Evolutionary conservation across 148 eudicot genomes (phyloP).

Genomic region (Polygonum maritimum): DNA sequence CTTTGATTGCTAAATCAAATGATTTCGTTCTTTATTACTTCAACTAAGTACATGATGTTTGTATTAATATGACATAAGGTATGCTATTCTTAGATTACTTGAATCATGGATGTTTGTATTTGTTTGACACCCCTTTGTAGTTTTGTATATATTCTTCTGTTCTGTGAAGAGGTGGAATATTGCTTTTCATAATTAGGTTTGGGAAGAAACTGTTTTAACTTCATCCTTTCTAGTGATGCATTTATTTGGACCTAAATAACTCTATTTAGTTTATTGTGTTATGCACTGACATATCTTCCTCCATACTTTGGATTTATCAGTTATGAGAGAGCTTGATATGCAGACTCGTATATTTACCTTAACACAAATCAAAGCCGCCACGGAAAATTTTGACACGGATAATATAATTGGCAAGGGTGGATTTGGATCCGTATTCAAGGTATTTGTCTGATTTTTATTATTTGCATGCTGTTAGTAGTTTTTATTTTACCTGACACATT

Average conservation of each 20-base stretch:
- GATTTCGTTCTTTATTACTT: too few relatives aligned
- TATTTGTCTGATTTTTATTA: constrained; percentile 7
- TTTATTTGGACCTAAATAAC: neutral
- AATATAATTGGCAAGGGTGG: constrained; percentile 65
- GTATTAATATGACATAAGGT: too few relatives aligned
- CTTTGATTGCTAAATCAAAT: too few relatives aligned
- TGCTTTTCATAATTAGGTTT: too few relatives aligned
- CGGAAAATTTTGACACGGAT: constrained; percentile 37
- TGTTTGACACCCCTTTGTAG: too few relatives aligned
- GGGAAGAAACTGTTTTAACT: neutral
- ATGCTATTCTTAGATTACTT: too few relatives aligned
- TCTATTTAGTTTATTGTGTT: neutral
- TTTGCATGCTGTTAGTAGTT: neutral
- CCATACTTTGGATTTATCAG: constrained; percentile 18
- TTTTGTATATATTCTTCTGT: too few relatives aligned
- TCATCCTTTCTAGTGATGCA: neutral
- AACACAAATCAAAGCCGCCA: constrained; percentile 56
- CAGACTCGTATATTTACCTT: constrained; percentile 45
- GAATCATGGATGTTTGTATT: too few relatives aligned
- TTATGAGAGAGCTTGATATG: constrained; percentile 39
- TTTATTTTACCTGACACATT: neutral
- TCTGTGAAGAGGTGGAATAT: neutral
- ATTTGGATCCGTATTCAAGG: constrained; percentile 64
- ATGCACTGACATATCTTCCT: neutral
- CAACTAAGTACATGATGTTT: too few relatives aligned